Base-by-base conservation (phyloP, 805 yeast genomes). In the Starmerella ratchasimensis region DNA sequence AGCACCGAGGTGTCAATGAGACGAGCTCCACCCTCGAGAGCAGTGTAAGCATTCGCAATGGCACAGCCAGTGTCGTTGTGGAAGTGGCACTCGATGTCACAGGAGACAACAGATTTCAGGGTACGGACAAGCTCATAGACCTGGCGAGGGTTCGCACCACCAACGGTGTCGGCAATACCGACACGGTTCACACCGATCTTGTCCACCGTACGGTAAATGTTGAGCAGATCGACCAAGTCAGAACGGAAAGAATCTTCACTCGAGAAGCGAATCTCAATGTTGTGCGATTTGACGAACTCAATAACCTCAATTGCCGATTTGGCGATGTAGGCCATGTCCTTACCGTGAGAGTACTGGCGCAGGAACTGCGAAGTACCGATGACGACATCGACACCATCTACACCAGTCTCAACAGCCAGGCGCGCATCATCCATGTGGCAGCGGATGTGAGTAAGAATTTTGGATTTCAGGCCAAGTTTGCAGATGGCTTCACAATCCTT, bases 1-100 rank as follows among this genome's bases (percentile, higher is more conserved):
- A 88, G 72, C 14, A 88, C 97, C 11, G 94, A 80, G 31, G 83
- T 94, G 63, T 88, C 98, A 49, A 88, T 81, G 53, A 86, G 72
- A 56, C 74, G 76, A 50, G 98, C 98, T 55, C 98, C 98, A 38
- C 84, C 98, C 65, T 88, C 98, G 54, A 88, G 69, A 11, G 97
- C 97, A 41, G 96, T 83, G 72, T 90, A 90, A 24, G 98, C 95
- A 60, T 88, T 88, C 45, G 96, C 95, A 64, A 88, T 83, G 48
- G 98, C 95, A 68, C 97, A 90, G 46, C 98, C 98, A 24, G 98
- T 88, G 62, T 88, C 98, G 61, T 88, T 82, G 67, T 88, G 98
- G 81, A 88, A 90, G 62, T 88, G 98, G 61, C 95, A 82, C 67
- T 88, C 98, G 54, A 88, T 86, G 60, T 88, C 98, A 68, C 97